Conservation (phyloP, 2,329 filamentous ascomycete species). For the Phialophora tarda region DNA sequence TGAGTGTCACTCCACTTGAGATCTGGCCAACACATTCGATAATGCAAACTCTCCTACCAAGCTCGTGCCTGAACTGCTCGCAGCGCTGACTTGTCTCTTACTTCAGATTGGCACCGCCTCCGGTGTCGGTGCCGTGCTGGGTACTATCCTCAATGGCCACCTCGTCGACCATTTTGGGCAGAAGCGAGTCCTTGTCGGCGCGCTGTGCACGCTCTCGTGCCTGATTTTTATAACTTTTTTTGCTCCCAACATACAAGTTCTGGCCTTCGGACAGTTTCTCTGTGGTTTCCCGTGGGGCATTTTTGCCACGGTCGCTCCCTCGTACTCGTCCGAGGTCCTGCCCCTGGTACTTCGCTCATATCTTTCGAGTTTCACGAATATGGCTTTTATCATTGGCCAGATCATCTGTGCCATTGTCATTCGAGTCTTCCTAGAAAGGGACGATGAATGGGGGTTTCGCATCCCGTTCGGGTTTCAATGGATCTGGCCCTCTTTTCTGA, state of each 20-base stretch:
- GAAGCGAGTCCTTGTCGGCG: slow-evolving; percentile 30
- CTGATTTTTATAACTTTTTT: slow-evolving; percentile 44
- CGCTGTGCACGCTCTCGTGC: slow-evolving; percentile 25
- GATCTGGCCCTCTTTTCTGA: slow-evolving; percentile 40
- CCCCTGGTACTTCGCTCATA: slow-evolving; percentile 31
- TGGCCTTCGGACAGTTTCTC: slow-evolving; percentile 41
- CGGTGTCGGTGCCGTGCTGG: slow-evolving; percentile 30
- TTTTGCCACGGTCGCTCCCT: slow-evolving; percentile 31
- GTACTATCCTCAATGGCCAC: slow-evolving; percentile 29
- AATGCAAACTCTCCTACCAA: background rate
- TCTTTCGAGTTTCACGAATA: slow-evolving; percentile 24
- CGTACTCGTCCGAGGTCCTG: slow-evolving; percentile 32
- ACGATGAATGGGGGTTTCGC: slow-evolving; percentile 41
- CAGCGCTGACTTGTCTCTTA: background rate
- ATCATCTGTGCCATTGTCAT: slow-evolving; percentile 44
- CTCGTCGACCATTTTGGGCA: slow-evolving; percentile 31
- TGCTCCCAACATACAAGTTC: slow-evolving; percentile 38
- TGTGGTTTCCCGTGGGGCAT: slow-evolving; percentile 38
- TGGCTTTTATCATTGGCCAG: slow-evolving; percentile 38
- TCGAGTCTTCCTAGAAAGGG: slow-evolving; percentile 23
- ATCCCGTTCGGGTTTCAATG: slow-evolving; percentile 35
- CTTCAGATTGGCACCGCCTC: slow-evolving; percentile 27
- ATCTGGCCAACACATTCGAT: background rate
- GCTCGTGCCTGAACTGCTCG: slow-evolving; percentile 52
- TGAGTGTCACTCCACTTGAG: slow-evolving; percentile 1